Conservation (phyloP, 2,329 filamentous ascomycete species). For the Beauveria rudraprayagi region DNA sequence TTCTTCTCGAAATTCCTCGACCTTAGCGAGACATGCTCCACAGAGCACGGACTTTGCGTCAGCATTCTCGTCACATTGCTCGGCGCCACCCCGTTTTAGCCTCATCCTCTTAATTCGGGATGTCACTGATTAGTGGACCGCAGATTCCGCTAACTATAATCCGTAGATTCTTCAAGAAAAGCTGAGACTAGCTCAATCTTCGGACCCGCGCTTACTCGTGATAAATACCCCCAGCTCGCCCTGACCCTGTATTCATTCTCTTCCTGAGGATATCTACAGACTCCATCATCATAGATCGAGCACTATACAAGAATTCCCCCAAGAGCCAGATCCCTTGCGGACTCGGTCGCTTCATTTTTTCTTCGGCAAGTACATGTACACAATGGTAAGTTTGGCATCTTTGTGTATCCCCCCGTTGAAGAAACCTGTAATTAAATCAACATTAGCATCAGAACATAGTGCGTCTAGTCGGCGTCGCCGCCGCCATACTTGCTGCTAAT, state of each 20-base stretch:
- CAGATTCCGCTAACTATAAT: background rate
- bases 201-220: background rate
- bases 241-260: background rate
- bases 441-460: background rate
- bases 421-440: background rate
- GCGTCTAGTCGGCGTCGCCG: background rate
- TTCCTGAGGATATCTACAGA: background rate
- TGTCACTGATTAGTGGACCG: background rate
- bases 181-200: background rate
- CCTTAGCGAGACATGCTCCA: background rate
- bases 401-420: background rate
- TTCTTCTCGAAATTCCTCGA: background rate
- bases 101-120: background rate
- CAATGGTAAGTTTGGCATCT: background rate
- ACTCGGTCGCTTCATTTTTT: background rate
- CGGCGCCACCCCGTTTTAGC: background rate
- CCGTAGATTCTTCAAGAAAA: background rate
- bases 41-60: background rate
- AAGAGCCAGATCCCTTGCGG: background rate
- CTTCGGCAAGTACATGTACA: background rate
- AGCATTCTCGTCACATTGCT: slow-evolving; percentile 1
- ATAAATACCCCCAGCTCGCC: background rate
- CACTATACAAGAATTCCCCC: background rate
- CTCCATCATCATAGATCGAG: background rate
- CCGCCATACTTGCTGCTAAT: background rate